Evolutionary conservation across 192 early-diverging fungal species (phyloP), one percentile per base, ranked within the genome.

Genomic region (Rhizophagus prolifer): DNA sequence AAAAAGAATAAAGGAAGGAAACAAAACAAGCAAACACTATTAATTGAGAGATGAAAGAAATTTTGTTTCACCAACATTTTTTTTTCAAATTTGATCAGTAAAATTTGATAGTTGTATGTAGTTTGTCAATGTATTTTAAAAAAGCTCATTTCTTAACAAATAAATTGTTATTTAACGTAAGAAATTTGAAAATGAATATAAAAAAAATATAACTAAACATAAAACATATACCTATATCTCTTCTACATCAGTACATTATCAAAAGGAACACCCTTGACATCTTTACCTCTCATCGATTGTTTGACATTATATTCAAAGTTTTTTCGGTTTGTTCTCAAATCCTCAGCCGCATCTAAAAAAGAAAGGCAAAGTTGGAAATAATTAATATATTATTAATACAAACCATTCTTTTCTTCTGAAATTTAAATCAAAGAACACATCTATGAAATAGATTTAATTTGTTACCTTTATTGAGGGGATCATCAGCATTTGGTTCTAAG

Each of bases 391-490:
- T 69, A 21, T 41, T 41, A 9, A 41, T 9, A 41, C 9, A 41
- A n/a, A 0, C 41, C 10, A 44, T 44, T 12, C 1, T 44, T 12
- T 44, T 44, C 10, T 12, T 44, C 4, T 0, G 9, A 44, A 44
- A 44, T 44, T 38, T 5, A 38, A 8, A 3, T 38, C 54, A 74
- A n/a, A 38, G 12, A 21, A 8, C 36, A 0, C 7, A 5, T 38
- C 36, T 8, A 23, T 41, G 4, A 38, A 58, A 69, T 25, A 21
- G 12, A 23, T 23, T 30, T 38, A 44, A 50, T 78, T 31, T 19
- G 4, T 80, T 87, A 87, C 89, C 92, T 81, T 97, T 99, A 88
- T 99, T 98, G 10, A 99, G 87, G 74, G 97, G 97, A 87, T 99
- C 97, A 54, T 97, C 95, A 2, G 96, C 90, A 80, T 99, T 98